Evolutionary conservation across 164 flowering plant genomes (phyloP), one percentile per base, ranked within the genome.

Genomic region (Dillenia turbinata): DNA sequence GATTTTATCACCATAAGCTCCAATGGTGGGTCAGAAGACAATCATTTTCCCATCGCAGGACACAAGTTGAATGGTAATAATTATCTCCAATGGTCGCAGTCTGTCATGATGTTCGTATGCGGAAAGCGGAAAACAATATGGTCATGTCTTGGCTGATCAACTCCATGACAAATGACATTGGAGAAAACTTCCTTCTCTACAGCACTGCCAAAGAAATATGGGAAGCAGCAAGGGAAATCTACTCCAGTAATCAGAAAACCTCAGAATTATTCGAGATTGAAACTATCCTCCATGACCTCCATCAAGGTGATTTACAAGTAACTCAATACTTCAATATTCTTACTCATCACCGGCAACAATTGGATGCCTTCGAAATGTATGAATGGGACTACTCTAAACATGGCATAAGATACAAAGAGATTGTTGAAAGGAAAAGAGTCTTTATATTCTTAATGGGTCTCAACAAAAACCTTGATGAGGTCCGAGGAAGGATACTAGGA

Each of bases 81-180:
- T n/a, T n/a, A n/a, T n/a, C n/a, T n/a, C n/a, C n/a, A n/a, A n/a
- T n/a, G n/a, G n/a, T n/a, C n/a, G n/a, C n/a, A n/a, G n/a, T n/a
- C n/a, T n/a, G n/a, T n/a, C n/a, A n/a, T n/a, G n/a, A n/a, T n/a
- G n/a, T n/a, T n/a, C n/a, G n/a, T n/a, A n/a, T n/a, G n/a, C n/a
- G n/a, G n/a, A n/a, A n/a, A n/a, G n/a, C n/a, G n/a, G n/a, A n/a
- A n/a, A n/a, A n/a, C n/a, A 57, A 63, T 15, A 57, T 64, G 64
- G 46, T 64, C 0, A 69, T 59, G 64, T 64, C 69, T 0, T 70
- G 69, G 65, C n/a, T 65, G 9, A 68, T 68, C 22, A 48, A 56
- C 40, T 54, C 66, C 8, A 61, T 61, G 71, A 55, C 15, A 9
- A 40, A 9, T 9, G 73, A 54, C 9, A 49, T 69, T 12, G 68